Base-by-base conservation (phyloP, 2,329 filamentous ascomycete species). In the Bipolaris zeicola region DNA sequence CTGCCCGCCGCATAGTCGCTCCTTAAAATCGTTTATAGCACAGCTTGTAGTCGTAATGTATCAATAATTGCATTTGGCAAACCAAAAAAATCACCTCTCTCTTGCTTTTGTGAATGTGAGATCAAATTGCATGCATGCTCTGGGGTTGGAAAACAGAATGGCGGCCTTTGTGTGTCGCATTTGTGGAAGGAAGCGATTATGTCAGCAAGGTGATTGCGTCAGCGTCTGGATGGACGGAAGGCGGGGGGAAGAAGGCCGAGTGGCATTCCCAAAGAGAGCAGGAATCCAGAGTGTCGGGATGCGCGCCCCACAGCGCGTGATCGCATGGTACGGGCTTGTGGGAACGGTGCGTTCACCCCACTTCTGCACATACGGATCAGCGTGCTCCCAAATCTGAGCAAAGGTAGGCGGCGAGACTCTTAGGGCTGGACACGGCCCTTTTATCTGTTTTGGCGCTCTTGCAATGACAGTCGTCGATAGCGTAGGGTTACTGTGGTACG, bases 291-390 rank as follows among this genome's bases (percentile, higher is more conserved):
- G n/a, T 47, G 37, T 55, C 41, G 52, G 56, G 39, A 43, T 36
- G 16, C 36, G 14, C 10, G 53, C 52, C 55, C 52, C 54, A 58
- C 55, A 38, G 50, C 52, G 52, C 55, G 34, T 57, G 42, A 52
- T 50, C 42, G 31, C 18, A 34, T 43, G 20, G 39, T 28, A 44
- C 50, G 47, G 36, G 49, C 54, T 28, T 8, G 26, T 28, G 45
- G 42, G 26, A 44, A 38, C 41, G 52, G 22, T 14, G 50, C 38
- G 18, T 38, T 38, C 24, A 49, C 46, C 52, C 16, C 42, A 34
- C 37, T 50, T 37, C 22, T n/a, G 13, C 28, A 50, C 5, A 16
- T 28, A 43, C 8, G 41, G 36, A 6, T 5, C 22, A 36, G 16
- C 7, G 8, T 13, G 28, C 22, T 41, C n/a, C 33, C 16, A 36